These are phyloP conservation scores for Vitis rupestris DNA, from an alignment of 164 flowering plant species.

Conservation along the genomic window DNA sequence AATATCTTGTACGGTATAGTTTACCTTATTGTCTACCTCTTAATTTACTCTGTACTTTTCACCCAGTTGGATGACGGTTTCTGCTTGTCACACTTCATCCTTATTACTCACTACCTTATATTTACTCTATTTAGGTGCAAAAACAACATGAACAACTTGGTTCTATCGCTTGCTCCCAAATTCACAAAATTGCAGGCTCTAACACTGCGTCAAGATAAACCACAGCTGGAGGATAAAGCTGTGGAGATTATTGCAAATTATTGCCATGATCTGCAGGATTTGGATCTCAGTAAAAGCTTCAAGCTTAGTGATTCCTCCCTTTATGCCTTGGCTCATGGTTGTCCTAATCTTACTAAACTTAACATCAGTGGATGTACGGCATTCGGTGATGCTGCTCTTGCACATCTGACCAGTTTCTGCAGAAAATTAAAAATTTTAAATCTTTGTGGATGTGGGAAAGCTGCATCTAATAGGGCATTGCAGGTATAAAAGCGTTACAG, in stretches of 20 bases:
- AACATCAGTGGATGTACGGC: constrained; percentile 90
- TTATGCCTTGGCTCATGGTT: constrained; percentile 79
- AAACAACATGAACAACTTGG: constrained; percentile 82
- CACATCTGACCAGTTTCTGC: constrained; percentile 55
- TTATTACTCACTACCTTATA: not conserved
- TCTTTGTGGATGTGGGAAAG: constrained; percentile 89
- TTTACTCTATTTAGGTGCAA: constrained; percentile 61
- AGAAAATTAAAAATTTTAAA: constrained; percentile 59
- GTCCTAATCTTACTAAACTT: constrained; percentile 69
- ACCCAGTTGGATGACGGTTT: not conserved
- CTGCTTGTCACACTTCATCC: not conserved
- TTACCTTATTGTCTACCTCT: no score
- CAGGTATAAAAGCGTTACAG: constrained; percentile 34
- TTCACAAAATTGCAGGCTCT: constrained; percentile 70
- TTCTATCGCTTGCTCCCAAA: constrained; percentile 76
- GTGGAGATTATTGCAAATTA: constrained; percentile 63
- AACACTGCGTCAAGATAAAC: constrained; percentile 73
- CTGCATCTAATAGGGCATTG: constrained; percentile 75
- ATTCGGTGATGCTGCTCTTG: constrained; percentile 71
- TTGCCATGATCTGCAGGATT: constrained; percentile 81
- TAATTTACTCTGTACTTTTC: not conserved
- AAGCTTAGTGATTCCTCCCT: constrained; percentile 77
- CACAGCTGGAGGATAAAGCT: constrained; percentile 81
- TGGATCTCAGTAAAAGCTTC: constrained; percentile 94
- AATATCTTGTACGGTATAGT: no score